These are phyloP conservation scores for Astragalus glycyphyllos DNA, from an alignment of 306 rosid genomes.

Conservation along the genomic window DNA sequence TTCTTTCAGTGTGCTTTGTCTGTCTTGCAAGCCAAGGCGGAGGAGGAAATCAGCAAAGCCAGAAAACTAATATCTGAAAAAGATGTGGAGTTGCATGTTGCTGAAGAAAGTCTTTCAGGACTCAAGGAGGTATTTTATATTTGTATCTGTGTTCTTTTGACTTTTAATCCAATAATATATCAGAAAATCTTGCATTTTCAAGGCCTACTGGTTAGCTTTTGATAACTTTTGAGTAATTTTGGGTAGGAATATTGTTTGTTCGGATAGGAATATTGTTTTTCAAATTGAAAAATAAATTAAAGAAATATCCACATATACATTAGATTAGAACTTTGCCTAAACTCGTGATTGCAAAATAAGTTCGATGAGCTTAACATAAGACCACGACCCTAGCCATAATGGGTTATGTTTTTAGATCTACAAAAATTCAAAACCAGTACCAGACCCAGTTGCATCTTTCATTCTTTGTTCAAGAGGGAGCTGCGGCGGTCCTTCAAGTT, in stretches of 20 bases:
- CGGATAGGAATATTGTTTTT: constrained; percentile 2
- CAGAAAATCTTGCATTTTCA: constrained; percentile 35
- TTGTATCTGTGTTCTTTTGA: constrained; percentile 41
- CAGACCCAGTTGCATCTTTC: neutral
- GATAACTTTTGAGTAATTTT: constrained; percentile 14
- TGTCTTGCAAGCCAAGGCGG: constrained; percentile 78
- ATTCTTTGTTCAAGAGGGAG: neutral
- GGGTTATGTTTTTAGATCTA: constrained; percentile 21
- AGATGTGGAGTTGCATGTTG: constrained; percentile 71
- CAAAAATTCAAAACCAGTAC: constrained; percentile 6
- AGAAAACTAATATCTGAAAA: constrained; percentile 72
- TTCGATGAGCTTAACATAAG: constrained; percentile 20
- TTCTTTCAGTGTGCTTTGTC: constrained; percentile 73
- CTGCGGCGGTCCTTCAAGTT: constrained; percentile 11
- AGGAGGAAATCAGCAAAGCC: constrained; percentile 73
- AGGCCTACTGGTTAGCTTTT: constrained; percentile 12
- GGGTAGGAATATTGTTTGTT: constrained; percentile 5
- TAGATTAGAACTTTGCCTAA: constrained; percentile 18
- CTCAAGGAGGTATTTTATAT: constrained; percentile 73
- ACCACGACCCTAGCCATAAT: neutral
- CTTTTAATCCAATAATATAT: constrained; percentile 32
- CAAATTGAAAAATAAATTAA: constrained; percentile 25
- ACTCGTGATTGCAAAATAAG: constrained; percentile 4
- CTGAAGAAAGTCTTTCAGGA: constrained; percentile 87
- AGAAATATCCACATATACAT: constrained; percentile 14